Base-by-base conservation (phyloP, 2,329 filamentous ascomycete genomes). In the Capronia epimyces region DNA sequence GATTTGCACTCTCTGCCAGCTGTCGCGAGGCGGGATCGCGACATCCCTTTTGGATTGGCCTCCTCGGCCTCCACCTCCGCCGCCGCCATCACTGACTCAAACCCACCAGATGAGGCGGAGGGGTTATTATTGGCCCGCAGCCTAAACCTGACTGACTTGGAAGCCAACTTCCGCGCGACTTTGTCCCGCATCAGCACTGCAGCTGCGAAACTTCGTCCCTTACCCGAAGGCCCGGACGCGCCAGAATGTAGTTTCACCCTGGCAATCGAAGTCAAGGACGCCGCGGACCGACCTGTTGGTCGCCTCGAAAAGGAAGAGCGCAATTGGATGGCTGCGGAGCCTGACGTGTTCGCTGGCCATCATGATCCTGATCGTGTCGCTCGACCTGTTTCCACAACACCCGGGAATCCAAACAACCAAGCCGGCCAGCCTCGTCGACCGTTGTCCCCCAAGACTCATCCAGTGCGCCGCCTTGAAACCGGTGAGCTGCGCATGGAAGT, bases 401-500 rank as follows among this genome's bases (percentile, higher is more conserved):
- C 15, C 44, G 16, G 15, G 1, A 25, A 21, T 29, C 32, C 7
- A 13, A 50, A 10, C 36, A 31, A 49, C 5, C 24, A 27, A 27
- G 10, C 24, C 25, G 25, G 10, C 25, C 25, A 5, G 25, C 25
- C 25, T 10, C 25, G 10, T 27, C 25, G 2, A 25, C 9, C 34
- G 13, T 13, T 21, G 20, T 77, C 78, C 7, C 71, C 73, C 25
- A 78, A 72, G 61, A 81, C 79, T 10, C 78, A 76, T 42, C 80
- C 83, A 1, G 72, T 87, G 39, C 73, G 84, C 56, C 74, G 76
- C 25, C 76, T 87, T 15, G 77, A 83, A 59, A 78, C 80, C 2
- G 83, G 82, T 3, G 80, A 83, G 52, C 78, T 87, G 64, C 70
- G 78, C 20, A 75, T 87, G 62, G 83, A 87, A 64, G 74, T 82